phyloP scores from a whole-genome alignment of 495 filamentous ascomycete genomes.

The Recurvomyces mirabilis region DNA sequence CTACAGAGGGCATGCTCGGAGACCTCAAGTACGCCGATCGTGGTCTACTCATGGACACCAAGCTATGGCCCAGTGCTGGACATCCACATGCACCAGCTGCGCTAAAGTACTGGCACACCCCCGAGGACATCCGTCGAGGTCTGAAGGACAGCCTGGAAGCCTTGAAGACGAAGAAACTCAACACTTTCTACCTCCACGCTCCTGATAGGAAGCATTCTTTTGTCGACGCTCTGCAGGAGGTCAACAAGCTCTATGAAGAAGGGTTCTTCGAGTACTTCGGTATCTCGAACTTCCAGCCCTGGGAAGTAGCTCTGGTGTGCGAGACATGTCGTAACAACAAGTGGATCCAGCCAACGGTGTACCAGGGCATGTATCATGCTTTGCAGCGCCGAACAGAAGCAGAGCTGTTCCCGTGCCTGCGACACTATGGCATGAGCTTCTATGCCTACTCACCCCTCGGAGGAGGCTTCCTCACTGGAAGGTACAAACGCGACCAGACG shows the following conservation, averaged over 20 bases:
- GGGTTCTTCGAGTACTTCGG: constrained; percentile 38
- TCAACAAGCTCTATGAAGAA: constrained; percentile 37
- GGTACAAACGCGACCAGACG: constrained; percentile 8
- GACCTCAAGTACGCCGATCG: constrained; percentile 30
- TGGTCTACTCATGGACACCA: not conserved
- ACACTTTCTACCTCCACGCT: constrained; percentile 41
- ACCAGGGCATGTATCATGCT: constrained; percentile 53
- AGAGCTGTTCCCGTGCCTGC: constrained; percentile 38
- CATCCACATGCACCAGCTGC: constrained; percentile 4
- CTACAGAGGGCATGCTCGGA: constrained; percentile 39
- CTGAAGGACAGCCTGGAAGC: constrained; percentile 34
- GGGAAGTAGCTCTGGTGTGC: not conserved
- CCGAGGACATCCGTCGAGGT: constrained; percentile 26
- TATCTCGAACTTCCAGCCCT: constrained; percentile 40
- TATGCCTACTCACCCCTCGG: constrained; percentile 42
- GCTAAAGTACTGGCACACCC: constrained; percentile 24
- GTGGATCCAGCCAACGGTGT: constrained; percentile 29
- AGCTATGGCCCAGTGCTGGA: not conserved
- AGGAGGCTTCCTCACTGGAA: constrained; percentile 38
- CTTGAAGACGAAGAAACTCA: constrained; percentile 34
- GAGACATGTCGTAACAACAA: not conserved
- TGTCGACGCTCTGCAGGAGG: constrained; percentile 37
- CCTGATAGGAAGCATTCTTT: constrained; percentile 38
- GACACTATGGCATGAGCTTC: constrained; percentile 39
- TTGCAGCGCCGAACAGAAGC: constrained; percentile 42